These are phyloP conservation scores for Blumeria graminis DNA, from an alignment of 2,329 filamentous ascomycete species.

Conservation along the genomic window DNA sequence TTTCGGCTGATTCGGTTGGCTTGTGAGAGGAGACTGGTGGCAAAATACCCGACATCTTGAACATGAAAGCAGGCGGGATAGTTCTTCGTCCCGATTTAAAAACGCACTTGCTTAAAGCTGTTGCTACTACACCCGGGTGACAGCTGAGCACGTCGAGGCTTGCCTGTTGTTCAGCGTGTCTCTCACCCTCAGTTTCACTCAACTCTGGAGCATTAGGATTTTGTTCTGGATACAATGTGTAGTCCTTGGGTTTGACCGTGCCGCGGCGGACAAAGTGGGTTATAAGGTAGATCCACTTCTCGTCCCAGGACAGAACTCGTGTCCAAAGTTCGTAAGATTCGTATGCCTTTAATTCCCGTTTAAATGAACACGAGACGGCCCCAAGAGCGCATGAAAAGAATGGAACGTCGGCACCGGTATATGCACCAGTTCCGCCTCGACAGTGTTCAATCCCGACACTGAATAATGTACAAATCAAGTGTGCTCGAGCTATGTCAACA, in stretches of 20 bases:
- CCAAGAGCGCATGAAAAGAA: conserved; percentile 41
- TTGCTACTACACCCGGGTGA: conserved; percentile 43
- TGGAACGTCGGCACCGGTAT: conserved; percentile 16
- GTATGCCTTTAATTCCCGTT: conserved; percentile 45
- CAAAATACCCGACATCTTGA: conserved; percentile 48
- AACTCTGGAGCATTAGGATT: conserved; percentile 15
- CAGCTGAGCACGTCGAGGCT: conserved; percentile 4
- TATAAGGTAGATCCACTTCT: conserved; percentile 59
- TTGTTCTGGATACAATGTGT: conserved; percentile 9
- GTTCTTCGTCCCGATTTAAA: conserved; percentile 65
- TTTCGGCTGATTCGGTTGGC: neutral
- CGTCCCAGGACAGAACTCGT: conserved; percentile 50
- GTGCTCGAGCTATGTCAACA: conserved; percentile 50
- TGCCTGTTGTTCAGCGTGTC: conserved; percentile 15
- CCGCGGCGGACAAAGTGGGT: conserved; percentile 48
- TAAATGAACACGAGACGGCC: conserved; percentile 52
- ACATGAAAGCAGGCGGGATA: conserved; percentile 53
- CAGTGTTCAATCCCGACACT: conserved; percentile 26
- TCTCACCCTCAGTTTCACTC: conserved; percentile 18
- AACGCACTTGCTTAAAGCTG: conserved; percentile 41
- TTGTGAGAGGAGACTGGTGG: conserved; percentile 33
- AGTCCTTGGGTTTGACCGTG: conserved; percentile 28
- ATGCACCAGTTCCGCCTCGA: conserved; percentile 9
- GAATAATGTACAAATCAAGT: conserved; percentile 48
- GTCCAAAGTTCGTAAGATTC: conserved; percentile 51